Conservation (phyloP, 495 filamentous ascomycete genomes). For the Hypoxylon subgilvum region DNA sequence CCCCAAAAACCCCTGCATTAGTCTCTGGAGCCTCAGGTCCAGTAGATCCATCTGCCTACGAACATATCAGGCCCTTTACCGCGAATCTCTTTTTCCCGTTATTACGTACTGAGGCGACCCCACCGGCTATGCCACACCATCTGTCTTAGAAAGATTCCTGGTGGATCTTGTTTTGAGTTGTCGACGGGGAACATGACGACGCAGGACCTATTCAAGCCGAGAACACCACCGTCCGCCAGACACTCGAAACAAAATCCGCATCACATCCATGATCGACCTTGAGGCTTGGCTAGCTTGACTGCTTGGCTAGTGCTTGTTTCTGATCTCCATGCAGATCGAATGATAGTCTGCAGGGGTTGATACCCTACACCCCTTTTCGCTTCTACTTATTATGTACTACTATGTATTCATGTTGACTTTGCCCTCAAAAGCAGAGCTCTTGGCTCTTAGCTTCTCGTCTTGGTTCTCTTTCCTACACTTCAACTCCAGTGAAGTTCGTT, state of each 20-base stretch:
- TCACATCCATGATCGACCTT: conserved; percentile 35
- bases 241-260: conserved; percentile 33
- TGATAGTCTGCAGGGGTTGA: conserved; percentile 21
- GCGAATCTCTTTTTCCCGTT: background rate
- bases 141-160: conserved; percentile 23
- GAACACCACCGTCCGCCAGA: conserved; percentile 5
- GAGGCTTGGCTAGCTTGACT: conserved; percentile 37
- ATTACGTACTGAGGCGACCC: conserved; percentile 22
- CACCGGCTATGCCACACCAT: conserved; percentile 31
- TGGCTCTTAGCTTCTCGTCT: conserved; percentile 25
- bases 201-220: conserved; percentile 27
- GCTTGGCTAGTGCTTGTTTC: conserved; percentile 39
- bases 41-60: conserved; percentile 10
- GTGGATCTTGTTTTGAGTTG: conserved; percentile 33
- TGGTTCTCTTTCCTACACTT: conserved; percentile 22
- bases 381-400: no score
- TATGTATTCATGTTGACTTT: no score
- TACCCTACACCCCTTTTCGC: conserved; percentile 19
- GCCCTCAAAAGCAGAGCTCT: conserved; percentile 32
- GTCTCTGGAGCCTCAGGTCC: conserved; percentile 18
- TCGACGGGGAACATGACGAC: conserved; percentile 34
- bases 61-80: conserved; percentile 12
- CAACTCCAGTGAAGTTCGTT: conserved; percentile 32
- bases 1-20: conserved; percentile 33
- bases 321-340: conserved; percentile 32